Percentiles rank a stretch among this genome's conserved stretches.
These are phyloP conservation scores for Microthlaspi erraticum DNA, from an alignment of 345 rosid species.

Conservation along the genomic window DNA sequence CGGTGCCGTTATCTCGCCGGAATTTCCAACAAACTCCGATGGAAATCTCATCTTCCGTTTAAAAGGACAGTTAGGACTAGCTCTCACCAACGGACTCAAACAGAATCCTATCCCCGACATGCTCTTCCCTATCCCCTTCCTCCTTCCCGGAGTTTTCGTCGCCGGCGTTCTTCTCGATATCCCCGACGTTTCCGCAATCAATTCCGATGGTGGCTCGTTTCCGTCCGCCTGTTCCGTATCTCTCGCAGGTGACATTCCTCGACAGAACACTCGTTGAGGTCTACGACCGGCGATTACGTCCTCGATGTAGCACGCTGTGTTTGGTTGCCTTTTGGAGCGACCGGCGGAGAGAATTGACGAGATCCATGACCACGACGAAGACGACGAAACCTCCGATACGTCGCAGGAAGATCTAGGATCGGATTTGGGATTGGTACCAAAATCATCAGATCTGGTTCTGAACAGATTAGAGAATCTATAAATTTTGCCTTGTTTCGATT, in stretches of 20 bases:
- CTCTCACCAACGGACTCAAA: conserved; percentile 86
- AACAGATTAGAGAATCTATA: conserved; percentile 59
- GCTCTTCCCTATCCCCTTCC: conserved; percentile 50
- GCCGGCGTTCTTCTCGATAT: conserved; percentile 48
- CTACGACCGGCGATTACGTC: conserved; percentile 40
- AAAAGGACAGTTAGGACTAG: conserved; percentile 80
- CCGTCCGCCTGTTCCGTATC: conserved; percentile 50
- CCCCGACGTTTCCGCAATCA: conserved; percentile 56
- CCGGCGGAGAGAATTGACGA: conserved; percentile 53
- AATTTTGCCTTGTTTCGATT: conserved; percentile 46
- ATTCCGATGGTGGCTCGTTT: conserved; percentile 44
- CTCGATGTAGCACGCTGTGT: conserved; percentile 46
- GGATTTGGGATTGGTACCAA: conserved; percentile 46
- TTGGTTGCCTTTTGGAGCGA: conserved; percentile 50
- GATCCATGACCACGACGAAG: conserved; percentile 64
- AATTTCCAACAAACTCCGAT: conserved; percentile 45
- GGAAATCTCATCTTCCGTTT: conserved; percentile 56
- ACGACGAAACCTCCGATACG: conserved; percentile 27
- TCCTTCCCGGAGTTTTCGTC: conserved; percentile 40
- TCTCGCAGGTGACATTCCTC: conserved; percentile 87
- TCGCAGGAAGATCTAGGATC: conserved; percentile 49
- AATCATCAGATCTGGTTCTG: conserved; percentile 71
- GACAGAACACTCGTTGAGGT: conserved; percentile 47
- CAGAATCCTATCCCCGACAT: conserved; percentile 74
- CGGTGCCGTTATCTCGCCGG: conserved; percentile 55